Percentiles rank a stretch among this genome's conserved stretches.
phyloP scores from a whole-genome alignment of 345 rosid species.

The Eucalyptus marginata region DNA sequence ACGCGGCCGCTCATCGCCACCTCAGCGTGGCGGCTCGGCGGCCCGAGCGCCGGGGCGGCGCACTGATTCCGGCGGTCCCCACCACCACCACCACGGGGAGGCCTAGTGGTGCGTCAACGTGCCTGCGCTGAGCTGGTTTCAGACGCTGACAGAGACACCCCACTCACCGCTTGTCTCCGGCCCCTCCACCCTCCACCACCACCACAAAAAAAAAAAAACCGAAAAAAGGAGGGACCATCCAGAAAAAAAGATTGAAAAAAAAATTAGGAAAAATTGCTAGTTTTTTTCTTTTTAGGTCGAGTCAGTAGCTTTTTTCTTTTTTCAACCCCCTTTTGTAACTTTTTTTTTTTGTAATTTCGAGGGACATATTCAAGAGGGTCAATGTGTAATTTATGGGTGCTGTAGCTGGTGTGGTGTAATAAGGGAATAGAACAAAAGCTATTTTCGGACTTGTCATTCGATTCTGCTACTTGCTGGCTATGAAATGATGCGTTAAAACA shows the following conservation, averaged over 20 bases:
- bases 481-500: neutral
- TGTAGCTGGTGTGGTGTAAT: neutral
- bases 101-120: slow-evolving; percentile 5
- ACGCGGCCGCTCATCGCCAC: slow-evolving; percentile 74
- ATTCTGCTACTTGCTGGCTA: neutral
- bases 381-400: neutral
- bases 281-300: neutral
- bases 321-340: neutral
- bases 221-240: slow-evolving; percentile 10
- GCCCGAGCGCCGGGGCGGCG: neutral
- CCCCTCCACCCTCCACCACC: neutral
- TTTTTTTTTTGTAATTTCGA: neutral
- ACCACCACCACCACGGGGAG: neutral
- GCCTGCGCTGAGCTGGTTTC: slow-evolving; percentile 12
- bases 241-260: neutral
- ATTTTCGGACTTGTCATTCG: neutral
- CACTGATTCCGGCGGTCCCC: neutral
- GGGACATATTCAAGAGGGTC: neutral
- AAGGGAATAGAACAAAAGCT: neutral
- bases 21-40: slow-evolving; percentile 62
- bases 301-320: neutral
- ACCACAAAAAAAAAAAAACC: neutral
- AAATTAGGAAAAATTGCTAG: neutral
- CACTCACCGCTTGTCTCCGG: neutral
- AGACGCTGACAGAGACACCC: slow-evolving; percentile 6